Evolutionary conservation across 257 asterid species (phyloP), one percentile per base, ranked within the genome.

Genomic region (Ilex aquifolium): DNA sequence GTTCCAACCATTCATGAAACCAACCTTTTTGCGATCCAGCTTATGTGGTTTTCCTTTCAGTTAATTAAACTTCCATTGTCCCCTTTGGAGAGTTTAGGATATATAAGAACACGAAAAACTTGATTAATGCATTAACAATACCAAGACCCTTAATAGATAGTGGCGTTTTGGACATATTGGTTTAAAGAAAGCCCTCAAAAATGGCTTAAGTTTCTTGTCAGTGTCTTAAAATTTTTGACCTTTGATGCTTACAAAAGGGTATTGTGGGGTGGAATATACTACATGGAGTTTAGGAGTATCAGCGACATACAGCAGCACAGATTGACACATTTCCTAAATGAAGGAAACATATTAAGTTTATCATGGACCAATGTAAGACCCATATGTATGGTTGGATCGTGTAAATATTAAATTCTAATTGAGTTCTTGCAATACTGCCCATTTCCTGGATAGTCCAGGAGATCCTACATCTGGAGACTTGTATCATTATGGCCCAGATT

Each of bases 1-100:
- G 62, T 67, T 49, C 48, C 31, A 60, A 39, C 39, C 63, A 51
- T 61, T 3, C 63, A 69, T 31, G 72, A 69, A 50, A 52, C 42
- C 52, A 71, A 58, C 27, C 60, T 2, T 71, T 48, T 61, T 80
- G 82, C 80, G 56, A 64, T 62, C 68, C 87, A 83, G 81, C 88
- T 79, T 79, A 75, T 69, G 70, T 72, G 63, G 73, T 58, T 65
- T 72, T 46, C 48, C 59, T 65, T 76, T 63, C 58, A 49, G 31
- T 12, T 56, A 50, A 27, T 63, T 66, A 52, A 60, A 63, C 63
- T 58, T 57, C 57, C 52, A 49, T 15, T 63, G 30, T 59, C 59
- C 31, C 56, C 32, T 48, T 51, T 27, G n/a, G 56, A 12, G 55
- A 57, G 44, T 27, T 32, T 48, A 13, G 46, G 36, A 61, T 29